Evolutionary conservation across 495 filamentous ascomycete species (phyloP).

Genomic region (Tuber melanosporum): DNA sequence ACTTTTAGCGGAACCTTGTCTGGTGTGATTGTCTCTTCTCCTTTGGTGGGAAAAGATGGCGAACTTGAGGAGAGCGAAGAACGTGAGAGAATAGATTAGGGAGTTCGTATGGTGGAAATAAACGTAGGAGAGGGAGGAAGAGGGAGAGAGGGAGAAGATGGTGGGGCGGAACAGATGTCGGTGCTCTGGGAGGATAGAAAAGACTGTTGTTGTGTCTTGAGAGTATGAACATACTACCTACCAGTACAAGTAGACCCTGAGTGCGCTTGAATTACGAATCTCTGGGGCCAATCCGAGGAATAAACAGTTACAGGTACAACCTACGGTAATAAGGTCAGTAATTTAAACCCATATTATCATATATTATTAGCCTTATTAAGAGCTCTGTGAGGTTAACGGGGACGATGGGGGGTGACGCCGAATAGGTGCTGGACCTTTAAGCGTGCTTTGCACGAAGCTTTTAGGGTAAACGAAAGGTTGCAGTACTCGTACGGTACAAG

Average conservation of each 20-base stretch:
- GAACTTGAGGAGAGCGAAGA: constrained; percentile 2
- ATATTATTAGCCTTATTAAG: background rate
- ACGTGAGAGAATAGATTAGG: constrained; percentile 1
- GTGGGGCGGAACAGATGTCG: constrained; percentile 33
- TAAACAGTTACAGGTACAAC: constrained; percentile 37
- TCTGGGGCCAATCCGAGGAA: constrained; percentile 32
- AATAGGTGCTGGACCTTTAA: background rate
- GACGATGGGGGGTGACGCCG: background rate
- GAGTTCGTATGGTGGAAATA: constrained; percentile 6
- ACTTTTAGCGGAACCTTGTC: background rate
- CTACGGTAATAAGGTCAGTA: constrained; percentile 20
- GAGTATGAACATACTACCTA: constrained; percentile 12
- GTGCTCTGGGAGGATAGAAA: constrained; percentile 21
- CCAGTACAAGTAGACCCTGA: constrained; percentile 12
- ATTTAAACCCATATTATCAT: background rate
- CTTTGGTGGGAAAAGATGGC: background rate
- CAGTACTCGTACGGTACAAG: background rate
- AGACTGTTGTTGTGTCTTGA: constrained; percentile 33
- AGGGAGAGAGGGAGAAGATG: constrained; percentile 13
- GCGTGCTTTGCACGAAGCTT: background rate
- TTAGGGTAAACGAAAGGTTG: background rate
- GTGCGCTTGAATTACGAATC: constrained; percentile 27
- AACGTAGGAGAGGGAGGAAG: background rate
- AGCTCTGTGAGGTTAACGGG: background rate
- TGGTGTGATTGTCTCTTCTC: background rate